Percentiles rank a stretch among this genome's conserved stretches.
Evolutionary conservation across 108 stramenopile genomes (phyloP).

Genomic region (Skeletonema potamos): DNA sequence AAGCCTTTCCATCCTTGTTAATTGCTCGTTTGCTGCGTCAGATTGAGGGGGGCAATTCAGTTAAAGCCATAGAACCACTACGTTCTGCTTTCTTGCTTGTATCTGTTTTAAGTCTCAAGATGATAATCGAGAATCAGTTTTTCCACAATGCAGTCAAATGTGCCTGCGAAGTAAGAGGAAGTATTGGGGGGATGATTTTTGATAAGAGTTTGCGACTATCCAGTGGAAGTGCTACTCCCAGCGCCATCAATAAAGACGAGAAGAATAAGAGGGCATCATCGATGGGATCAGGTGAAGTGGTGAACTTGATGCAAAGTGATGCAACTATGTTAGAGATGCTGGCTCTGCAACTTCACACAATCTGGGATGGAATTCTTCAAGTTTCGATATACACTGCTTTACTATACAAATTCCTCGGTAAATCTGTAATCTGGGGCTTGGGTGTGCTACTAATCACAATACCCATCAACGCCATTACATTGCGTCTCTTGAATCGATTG

Average conservation of each 20-base stretch:
- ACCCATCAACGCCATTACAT: slow-evolving; percentile 63
- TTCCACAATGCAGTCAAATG: slow-evolving; percentile 78
- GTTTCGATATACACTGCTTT: slow-evolving; percentile 60
- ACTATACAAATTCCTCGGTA: slow-evolving; percentile 63
- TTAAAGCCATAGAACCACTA: slow-evolving; percentile 45
- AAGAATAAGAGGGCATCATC: slow-evolving; percentile 29
- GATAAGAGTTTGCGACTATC: slow-evolving; percentile 81
- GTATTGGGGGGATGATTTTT: slow-evolving; percentile 74
- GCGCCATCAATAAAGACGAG: background rate
- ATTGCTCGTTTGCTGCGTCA: slow-evolving; percentile 66
- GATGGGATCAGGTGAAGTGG: slow-evolving; percentile 63
- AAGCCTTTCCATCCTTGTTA: slow-evolving; percentile 74
- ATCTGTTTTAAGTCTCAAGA: slow-evolving; percentile 67
- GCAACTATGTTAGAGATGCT: slow-evolving; percentile 74
- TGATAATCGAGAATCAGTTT: slow-evolving; percentile 87
- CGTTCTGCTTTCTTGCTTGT: slow-evolving; percentile 50
- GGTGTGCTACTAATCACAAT: slow-evolving; percentile 68
- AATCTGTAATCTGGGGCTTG: slow-evolving; percentile 60
- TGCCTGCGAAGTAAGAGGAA: slow-evolving; percentile 72
- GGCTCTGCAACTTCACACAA: slow-evolving; percentile 79
- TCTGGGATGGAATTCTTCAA: slow-evolving; percentile 87
- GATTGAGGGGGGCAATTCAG: slow-evolving; percentile 60
- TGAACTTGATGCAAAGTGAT: slow-evolving; percentile 90
- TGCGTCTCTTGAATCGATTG: slow-evolving; percentile 64
- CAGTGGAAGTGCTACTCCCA: slow-evolving; percentile 33